Evolutionary conservation across 106 monocot species (phyloP), one percentile per base, ranked within the genome.

Genomic region (Posidonia australis): DNA sequence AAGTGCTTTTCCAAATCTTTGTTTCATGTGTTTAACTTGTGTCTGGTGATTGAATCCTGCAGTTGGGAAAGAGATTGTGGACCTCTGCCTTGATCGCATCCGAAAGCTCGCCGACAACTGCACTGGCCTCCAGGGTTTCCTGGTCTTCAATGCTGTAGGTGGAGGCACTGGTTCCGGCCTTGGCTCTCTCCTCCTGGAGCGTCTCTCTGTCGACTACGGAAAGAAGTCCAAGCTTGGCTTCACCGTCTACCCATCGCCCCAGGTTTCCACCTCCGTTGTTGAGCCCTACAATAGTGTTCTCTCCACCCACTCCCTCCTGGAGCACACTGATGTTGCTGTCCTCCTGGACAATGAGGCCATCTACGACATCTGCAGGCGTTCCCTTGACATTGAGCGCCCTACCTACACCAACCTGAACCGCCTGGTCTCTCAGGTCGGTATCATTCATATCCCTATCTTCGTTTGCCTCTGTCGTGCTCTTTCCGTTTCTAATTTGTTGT

Each of bases 161-260:
- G 73, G 73, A 66, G 73, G 73, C 11, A 73, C 73, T 13, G 73
- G 73, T 9, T 73, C 73, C 3, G 73, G 73, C 19, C 65, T 73
- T 26, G 73, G 73, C 5, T 72, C 71, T 27, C 73, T 73, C 31
- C 65, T 73, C 14, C 56, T 73, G 58, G 73, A 73, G 66, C 54
- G 73, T 26, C 65, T 73, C 26, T 73, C 73, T 29, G 73, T 73
- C 7, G 73, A 73, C 65, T 73, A 73, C 28, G 73, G 73, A 58
- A 73, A 73, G 65, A 66, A 73, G 30, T 73, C 73, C 21, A 73
- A 73, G 66, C 73, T 73, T 19, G 73, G 73, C 10, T 73, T 73
- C 58, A 73, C 73, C 7, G 85, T 90, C 25, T 90, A 83, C 66
- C 90, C 90, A 43, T 91, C 91, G n/a, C 91, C 91, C 9, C 78